These are phyloP conservation scores for Sequoiadendron giganteum DNA, from an alignment of 75 land plant genomes.

Conservation along the genomic window DNA sequence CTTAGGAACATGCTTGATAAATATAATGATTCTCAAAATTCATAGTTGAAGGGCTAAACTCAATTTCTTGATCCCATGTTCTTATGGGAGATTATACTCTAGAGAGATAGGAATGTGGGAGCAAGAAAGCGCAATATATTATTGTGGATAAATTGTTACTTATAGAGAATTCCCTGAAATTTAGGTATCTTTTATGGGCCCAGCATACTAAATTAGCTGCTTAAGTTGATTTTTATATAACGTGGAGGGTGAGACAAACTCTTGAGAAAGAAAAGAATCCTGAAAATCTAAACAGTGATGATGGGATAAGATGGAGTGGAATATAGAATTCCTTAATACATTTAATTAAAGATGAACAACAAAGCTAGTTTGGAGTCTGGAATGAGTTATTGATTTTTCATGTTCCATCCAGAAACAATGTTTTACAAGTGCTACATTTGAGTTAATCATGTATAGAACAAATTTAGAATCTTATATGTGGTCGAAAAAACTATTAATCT, in stretches of 20 bases:
- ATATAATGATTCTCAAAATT: background rate
- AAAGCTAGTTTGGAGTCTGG: background rate
- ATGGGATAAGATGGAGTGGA: background rate
- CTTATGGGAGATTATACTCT: background rate
- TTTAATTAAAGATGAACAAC: background rate
- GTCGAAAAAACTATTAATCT: background rate
- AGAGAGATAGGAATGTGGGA: background rate
- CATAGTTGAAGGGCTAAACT: background rate
- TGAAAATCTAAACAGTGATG: too few relatives aligned
- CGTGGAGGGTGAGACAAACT: too few relatives aligned
- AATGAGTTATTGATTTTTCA: background rate
- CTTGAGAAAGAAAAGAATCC: too few relatives aligned
- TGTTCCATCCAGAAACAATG: slow-evolving; percentile 3
- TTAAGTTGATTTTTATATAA: background rate
- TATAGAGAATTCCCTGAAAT: background rate
- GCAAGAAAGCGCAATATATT: background rate
- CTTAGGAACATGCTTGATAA: background rate
- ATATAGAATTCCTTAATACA: background rate
- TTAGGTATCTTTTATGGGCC: background rate
- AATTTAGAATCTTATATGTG: background rate
- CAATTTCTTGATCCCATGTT: background rate
- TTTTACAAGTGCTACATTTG: background rate
- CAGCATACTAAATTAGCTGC: background rate
- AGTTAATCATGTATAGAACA: background rate
- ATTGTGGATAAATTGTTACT: background rate